A percentile compares a stretch with the other conserved stretches of the same genome.
Evolutionary conservation across 2,329 filamentous ascomycete genomes (phyloP).

Genomic region (Trichoderma atroviride): DNA sequence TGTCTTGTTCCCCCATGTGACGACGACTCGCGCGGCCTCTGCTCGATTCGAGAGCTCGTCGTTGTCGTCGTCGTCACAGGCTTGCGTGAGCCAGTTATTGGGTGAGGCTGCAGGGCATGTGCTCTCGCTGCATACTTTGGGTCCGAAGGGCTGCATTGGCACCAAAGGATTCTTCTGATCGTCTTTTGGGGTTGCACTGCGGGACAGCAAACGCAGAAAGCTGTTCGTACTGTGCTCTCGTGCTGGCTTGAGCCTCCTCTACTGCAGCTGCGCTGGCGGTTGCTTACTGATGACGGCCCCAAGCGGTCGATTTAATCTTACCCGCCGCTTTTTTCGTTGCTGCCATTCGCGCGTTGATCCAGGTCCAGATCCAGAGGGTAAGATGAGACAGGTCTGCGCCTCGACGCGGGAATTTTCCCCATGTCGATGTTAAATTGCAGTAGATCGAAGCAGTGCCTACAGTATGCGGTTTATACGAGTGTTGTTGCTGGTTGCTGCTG

Average conservation of each 20-base stretch:
- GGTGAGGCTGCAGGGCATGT: conserved; percentile 19
- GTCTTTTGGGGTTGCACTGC: conserved; percentile 16
- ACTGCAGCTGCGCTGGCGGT: not conserved
- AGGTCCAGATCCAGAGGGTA: conserved; percentile 2
- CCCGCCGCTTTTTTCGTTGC: not conserved
- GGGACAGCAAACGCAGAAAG: not conserved
- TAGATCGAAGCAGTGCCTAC: not conserved
- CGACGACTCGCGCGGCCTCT: not conserved
- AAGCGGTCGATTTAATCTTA: not conserved
- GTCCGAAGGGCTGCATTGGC: conserved; percentile 23
- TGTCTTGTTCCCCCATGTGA: conserved; percentile 6
- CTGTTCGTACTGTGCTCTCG: not conserved
- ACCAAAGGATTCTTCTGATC: conserved; percentile 6
- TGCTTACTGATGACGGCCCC: conserved; percentile 5
- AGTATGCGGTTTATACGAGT: not conserved
- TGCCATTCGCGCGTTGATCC: not conserved
- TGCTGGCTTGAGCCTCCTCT: not conserved
- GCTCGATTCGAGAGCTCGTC: not conserved
- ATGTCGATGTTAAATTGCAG: conserved; percentile 9
- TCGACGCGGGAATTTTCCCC: conserved; percentile 7
- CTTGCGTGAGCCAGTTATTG: conserved; percentile 11
- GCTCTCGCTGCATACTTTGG: not conserved
- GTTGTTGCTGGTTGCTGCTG: not conserved
- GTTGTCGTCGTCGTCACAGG: conserved; percentile 15
- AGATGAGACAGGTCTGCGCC: conserved; percentile 21